Conservation (phyloP, 176 grass and related monocot species). For the Phoenix dactylifera region DNA sequence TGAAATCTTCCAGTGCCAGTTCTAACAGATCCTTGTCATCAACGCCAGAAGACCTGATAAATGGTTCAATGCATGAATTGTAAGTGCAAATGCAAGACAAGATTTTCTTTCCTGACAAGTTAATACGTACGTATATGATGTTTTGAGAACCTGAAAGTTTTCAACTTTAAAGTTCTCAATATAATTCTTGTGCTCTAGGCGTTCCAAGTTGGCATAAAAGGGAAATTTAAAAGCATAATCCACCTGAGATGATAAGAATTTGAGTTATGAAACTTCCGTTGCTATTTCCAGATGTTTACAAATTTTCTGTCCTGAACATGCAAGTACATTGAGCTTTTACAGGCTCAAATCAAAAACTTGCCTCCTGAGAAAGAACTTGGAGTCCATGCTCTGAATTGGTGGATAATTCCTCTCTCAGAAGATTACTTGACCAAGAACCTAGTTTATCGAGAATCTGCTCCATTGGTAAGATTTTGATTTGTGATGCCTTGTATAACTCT, state of each 20-base stretch:
- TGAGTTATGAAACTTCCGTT: neutral
- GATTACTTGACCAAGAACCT: conserved; percentile 43
- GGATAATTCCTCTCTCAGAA: conserved; percentile 39
- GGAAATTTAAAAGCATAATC: conserved; percentile 53
- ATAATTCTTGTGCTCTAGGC: conserved; percentile 58
- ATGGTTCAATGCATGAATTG: neutral
- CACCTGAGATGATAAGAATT: conserved; percentile 32
- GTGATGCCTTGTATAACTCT: conserved; percentile 75
- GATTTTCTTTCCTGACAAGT: neutral
- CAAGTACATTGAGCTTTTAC: too few species aligned
- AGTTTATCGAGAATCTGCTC: conserved; percentile 54
- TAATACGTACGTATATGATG: conserved; percentile 33
- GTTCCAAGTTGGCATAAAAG: conserved; percentile 56
- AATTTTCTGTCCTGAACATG: too few species aligned
- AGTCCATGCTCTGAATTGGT: conserved; percentile 10
- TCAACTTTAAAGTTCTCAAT: conserved; percentile 51
- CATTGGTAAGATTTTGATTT: conserved; percentile 37
- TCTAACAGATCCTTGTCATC: conserved; percentile 32
- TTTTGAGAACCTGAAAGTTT: conserved; percentile 30
- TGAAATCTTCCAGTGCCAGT: conserved; percentile 44
- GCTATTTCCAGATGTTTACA: neutral
- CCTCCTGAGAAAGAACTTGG: conserved; percentile 26
- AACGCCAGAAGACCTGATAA: conserved; percentile 26
- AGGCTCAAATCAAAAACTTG: conserved; percentile 10
- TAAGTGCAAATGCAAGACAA: neutral